Conservation (phyloP, 768 basidiomycete genomes). For the Boletus huronensis region DNA sequence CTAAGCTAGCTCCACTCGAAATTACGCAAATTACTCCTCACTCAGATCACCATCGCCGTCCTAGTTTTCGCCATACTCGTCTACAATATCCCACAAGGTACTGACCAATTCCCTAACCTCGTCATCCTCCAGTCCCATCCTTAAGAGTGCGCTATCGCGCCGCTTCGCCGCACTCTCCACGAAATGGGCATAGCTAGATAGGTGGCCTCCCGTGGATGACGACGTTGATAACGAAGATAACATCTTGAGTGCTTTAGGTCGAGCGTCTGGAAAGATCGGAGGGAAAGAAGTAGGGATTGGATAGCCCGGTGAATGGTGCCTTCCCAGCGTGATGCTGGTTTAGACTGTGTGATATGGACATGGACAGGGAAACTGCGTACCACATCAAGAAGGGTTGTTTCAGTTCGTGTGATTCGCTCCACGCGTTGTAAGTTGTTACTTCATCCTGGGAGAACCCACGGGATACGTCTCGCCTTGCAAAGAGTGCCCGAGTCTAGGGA, state of each 20-base stretch:
- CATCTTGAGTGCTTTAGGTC: constrained; percentile 19
- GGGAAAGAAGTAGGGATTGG: constrained; percentile 64
- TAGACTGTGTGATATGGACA: not conserved
- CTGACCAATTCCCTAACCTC: constrained; percentile 55
- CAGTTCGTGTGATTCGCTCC: constrained; percentile 32
- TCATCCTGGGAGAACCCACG: constrained; percentile 51
- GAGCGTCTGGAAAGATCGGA: constrained; percentile 33
- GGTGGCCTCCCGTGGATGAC: constrained; percentile 36
- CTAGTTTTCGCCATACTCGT: constrained; percentile 35
- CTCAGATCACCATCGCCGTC: constrained; percentile 20
- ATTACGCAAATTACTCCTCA: constrained; percentile 7
- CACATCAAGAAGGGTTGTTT: constrained; percentile 34
- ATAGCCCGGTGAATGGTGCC: constrained; percentile 48
- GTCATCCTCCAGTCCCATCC: constrained; percentile 48
- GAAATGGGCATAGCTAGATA: constrained; percentile 51
- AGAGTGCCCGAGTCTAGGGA: constrained; percentile 25
- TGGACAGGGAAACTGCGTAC: constrained; percentile 28
- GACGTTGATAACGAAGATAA: constrained; percentile 49
- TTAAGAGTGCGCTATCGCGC: constrained; percentile 32
- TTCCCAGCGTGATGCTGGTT: constrained; percentile 24
- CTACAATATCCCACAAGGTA: constrained; percentile 58
- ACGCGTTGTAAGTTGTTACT: constrained; percentile 37
- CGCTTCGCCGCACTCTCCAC: constrained; percentile 43
- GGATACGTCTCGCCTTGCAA: constrained; percentile 50
- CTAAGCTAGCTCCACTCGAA: not conserved